These are phyloP conservation scores for Mucor lusitanicus DNA, from an alignment of 371 early-diverging fungal genomes.

Conservation along the genomic window DNA sequence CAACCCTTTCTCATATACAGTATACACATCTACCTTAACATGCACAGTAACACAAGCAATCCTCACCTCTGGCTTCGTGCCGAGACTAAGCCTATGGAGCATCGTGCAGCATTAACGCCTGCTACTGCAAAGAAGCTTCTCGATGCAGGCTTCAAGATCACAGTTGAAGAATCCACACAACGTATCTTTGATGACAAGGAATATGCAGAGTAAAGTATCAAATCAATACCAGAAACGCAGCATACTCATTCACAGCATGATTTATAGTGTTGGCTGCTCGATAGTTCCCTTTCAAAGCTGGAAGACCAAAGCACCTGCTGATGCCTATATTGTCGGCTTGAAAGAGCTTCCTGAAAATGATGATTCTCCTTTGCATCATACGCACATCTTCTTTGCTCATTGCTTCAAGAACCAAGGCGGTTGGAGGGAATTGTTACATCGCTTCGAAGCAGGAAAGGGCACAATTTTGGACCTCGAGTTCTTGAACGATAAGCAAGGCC, in stretches of 20 bases:
- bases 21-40: background rate
- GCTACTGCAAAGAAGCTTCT: slow-evolving; percentile 77
- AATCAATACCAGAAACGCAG: background rate
- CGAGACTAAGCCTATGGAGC: slow-evolving; percentile 96
- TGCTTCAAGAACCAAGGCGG: slow-evolving; percentile 96
- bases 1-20: background rate
- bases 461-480: slow-evolving; percentile 94
- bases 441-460: slow-evolving; percentile 89
- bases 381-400: slow-evolving; percentile 97
- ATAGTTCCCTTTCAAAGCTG: slow-evolving; percentile 81
- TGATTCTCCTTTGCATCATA: slow-evolving; percentile 84
- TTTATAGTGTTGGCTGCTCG: slow-evolving; percentile 73
- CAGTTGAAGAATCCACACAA: slow-evolving; percentile 81
- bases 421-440: slow-evolving; percentile 87
- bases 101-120: slow-evolving; percentile 93
- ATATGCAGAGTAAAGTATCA: slow-evolving; percentile 68
- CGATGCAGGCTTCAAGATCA: slow-evolving; percentile 82
- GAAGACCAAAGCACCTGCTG: slow-evolving; percentile 82
- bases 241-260: background rate
- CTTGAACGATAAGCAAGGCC: slow-evolving; percentile 73
- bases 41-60: background rate
- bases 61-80: slow-evolving; percentile 95
- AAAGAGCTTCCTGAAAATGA: slow-evolving; percentile 97
- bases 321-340: slow-evolving; percentile 91
- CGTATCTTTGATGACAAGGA: slow-evolving; percentile 91